Conservation (phyloP, 306 rosid genomes). For the Cucumis melo region DNA sequence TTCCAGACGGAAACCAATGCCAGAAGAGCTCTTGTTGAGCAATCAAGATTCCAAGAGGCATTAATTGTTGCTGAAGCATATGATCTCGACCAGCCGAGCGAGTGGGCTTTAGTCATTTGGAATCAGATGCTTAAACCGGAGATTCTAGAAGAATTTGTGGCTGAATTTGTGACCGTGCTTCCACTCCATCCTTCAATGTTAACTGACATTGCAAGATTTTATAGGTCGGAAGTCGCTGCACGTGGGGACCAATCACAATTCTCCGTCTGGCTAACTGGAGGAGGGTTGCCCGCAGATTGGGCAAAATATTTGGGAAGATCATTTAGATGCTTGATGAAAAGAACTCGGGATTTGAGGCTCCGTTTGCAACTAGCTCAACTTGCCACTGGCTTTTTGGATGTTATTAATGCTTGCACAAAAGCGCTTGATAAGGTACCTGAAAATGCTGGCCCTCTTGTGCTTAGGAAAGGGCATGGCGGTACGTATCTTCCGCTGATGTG, state of each 20-base stretch:
- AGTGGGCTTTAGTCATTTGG: constrained; percentile 98
- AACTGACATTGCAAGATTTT: constrained; percentile 67
- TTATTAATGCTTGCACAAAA: constrained; percentile 37
- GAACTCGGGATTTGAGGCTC: constrained; percentile 80
- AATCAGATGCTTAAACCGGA: constrained; percentile 97
- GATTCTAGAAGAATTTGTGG: constrained; percentile 81
- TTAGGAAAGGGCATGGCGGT: constrained; percentile 92
- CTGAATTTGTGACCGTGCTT: constrained; percentile 82
- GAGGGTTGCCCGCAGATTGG: constrained; percentile 98
- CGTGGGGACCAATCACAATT: constrained; percentile 95
- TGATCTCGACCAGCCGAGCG: constrained; percentile 87
- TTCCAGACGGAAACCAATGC: constrained; percentile 75
- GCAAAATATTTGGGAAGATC: constrained; percentile 87
- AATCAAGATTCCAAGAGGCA: constrained; percentile 90
- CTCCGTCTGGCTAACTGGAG: constrained; percentile 96
- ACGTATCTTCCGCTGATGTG: constrained; percentile 91
- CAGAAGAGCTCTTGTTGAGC: constrained; percentile 80
- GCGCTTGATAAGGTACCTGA: constrained; percentile 78
- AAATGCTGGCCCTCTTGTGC: constrained; percentile 69
- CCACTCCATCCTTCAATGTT: constrained; percentile 89
- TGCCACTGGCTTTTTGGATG: constrained; percentile 78
- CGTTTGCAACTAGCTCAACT: constrained; percentile 54
- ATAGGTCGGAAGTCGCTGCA: constrained; percentile 82
- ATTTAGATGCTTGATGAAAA: constrained; percentile 70
- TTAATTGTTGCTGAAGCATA: constrained; percentile 94